Evolutionary conservation across 306 rosid genomes (phyloP), one percentile per base, ranked within the genome.

Genomic region (Psophocarpus tetragonolobus): DNA sequence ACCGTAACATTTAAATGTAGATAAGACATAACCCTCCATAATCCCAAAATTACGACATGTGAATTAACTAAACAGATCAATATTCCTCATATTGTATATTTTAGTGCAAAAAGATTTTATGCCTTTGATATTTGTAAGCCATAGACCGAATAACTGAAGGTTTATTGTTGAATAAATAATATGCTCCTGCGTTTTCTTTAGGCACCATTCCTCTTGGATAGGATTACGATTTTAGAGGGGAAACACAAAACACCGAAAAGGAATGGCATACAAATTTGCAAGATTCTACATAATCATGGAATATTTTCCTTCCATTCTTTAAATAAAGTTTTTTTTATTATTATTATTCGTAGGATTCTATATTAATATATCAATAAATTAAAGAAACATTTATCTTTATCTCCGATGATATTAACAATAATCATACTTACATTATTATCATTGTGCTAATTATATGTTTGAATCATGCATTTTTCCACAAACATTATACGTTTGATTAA

Each of bases 241-340:
- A 12, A 15, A 58, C 56, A 61, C 12, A 10, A 36, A 61, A 42
- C 58, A 11, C 42, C 20, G 27, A 38, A n/a, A 74, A 60, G 12
- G 30, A 74, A 74, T 18, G 33, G 60, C 61, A 74, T 75, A 27
- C n/a, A 24, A 61, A 3, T 75, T 73, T 74, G 14, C 45, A 11
- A 44, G 71, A 60, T 60, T 74, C 79, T 42, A 41, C 70, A 45
- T 27, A 74, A 27, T 60, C 79, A 27, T 27, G 3, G 60, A 74
- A 29, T 60, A 14, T 60, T 60, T 60, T 5, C 21, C 12, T 14
- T 29, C 39, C 66, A 5, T 5, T 60, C 39, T 29, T 60, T 60
- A 26, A 60, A 29, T 1, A 29, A 7, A 5, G 3, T n/a, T n/a
- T n/a, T n/a, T n/a, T n/a, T n/a, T n/a, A n/a, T n/a, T n/a, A n/a